Base-by-base conservation (phyloP, 345 rosid genomes). In the Carallia pectinifolia region DNA sequence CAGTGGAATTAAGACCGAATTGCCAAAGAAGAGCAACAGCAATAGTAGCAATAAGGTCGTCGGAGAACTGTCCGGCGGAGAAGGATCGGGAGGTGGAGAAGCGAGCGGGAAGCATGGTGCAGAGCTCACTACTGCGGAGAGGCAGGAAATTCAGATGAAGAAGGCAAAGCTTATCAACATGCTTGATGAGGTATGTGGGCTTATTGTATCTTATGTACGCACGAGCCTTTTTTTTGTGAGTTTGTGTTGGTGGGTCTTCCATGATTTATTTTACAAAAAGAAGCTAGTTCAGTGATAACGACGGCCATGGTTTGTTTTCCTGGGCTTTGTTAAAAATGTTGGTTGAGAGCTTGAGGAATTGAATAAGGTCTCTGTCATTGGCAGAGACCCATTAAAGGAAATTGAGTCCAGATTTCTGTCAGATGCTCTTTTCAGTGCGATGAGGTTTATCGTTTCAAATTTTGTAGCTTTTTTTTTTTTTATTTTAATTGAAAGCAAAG, bases 71-170 rank as follows among this genome's bases (percentile, higher is more conserved):
- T 84, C 85, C 7, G 74, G 70, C 1, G 90, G 85, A 65, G 87
- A 83, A 13, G 89, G 76, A 64, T 77, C 85, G 0, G 73, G 76
- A 23, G 86, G 77, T 5, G 90, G 76, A 50, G 88, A 81, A n/a
- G 78, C 72, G 1, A 71, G 74, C 48, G 86, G 84, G 37, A 94
- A 86, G 74, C 78, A 86, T 40, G 65, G 67, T 6, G 81, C 83
- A 23, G 97, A 94, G 71, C 82, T 91, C 27, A 74, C 85, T 53
- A 88, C 90, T 29, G 92, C 90, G 1, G 98, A 94, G 84, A 90
- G 96, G 65, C 98, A 94, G 76, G 98, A 91, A 67, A 87, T 91
- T 86, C 98, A 94, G 93, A 91, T 88, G 96, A 94, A 86, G 83
- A 94, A 91, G 81, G 97, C 96, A 7, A 94, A 91, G 79, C 90